phyloP scores from a whole-genome alignment of 176 grass and related monocot species.

The Zea luxurians region DNA sequence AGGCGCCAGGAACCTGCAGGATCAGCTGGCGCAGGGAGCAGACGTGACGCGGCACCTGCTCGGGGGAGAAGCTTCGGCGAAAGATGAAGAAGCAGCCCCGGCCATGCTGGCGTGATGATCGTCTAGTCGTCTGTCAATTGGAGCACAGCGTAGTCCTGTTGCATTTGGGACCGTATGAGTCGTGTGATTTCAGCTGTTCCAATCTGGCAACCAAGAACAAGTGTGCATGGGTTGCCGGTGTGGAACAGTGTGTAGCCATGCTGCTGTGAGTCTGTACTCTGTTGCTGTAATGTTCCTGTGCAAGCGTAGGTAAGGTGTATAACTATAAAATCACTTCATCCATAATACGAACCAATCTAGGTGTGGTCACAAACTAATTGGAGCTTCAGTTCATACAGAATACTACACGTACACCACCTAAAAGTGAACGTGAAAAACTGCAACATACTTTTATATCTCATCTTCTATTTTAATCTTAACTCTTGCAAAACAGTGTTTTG shows the following conservation, averaged over 20 bases:
- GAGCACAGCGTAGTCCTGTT: background rate
- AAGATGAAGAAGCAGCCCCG: constrained; percentile 39
- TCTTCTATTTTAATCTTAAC: too few relatives aligned
- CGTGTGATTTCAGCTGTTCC: constrained; percentile 11
- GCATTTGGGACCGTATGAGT: background rate
- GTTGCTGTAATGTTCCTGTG: background rate
- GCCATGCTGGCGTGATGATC: constrained; percentile 31
- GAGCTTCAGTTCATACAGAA: background rate
- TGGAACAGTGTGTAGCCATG: constrained; percentile 5
- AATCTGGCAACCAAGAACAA: constrained; percentile 5
- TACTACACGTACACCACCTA: background rate
- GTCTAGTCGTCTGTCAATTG: background rate
- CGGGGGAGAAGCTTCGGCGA: constrained; percentile 38
- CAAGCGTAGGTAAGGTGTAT: constrained; percentile 4
- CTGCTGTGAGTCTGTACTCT: background rate
- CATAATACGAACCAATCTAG: background rate
- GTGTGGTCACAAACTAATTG: background rate
- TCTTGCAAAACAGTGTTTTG: too few relatives aligned
- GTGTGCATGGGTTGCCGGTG: constrained; percentile 12
- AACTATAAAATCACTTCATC: background rate
- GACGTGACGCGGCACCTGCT: constrained; percentile 55
- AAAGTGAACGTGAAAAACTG: background rate
- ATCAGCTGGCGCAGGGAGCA: background rate
- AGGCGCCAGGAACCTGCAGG: constrained; percentile 30
- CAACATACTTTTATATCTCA: too few relatives aligned